Evolutionary conservation across 495 filamentous ascomycete species (phyloP).

Genomic region (Penicillium soppii): DNA sequence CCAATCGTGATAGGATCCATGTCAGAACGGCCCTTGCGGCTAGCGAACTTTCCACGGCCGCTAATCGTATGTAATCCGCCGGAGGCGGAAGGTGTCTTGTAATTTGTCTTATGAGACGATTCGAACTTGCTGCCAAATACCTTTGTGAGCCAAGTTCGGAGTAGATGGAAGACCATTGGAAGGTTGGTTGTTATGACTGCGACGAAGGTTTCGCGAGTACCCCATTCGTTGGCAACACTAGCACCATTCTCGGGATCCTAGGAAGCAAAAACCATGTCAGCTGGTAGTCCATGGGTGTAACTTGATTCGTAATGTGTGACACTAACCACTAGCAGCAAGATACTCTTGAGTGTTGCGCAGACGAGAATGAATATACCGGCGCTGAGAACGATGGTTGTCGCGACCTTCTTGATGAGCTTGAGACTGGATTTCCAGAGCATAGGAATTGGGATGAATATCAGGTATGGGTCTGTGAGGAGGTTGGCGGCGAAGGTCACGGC

Average conservation of each 20-base stretch:
- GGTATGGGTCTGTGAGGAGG: conserved; percentile 51
- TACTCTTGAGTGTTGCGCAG: conserved; percentile 46
- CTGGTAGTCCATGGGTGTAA: background rate
- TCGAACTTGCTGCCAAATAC: conserved; percentile 31
- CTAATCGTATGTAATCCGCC: conserved; percentile 17
- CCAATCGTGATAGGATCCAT: conserved; percentile 45
- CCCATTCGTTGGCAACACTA: conserved; percentile 48
- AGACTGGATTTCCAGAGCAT: conserved; percentile 52
- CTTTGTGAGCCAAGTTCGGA: conserved; percentile 41
- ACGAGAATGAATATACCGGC: conserved; percentile 51
- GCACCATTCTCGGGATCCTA: conserved; percentile 48
- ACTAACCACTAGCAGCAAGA: conserved; percentile 45
- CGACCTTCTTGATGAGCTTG: conserved; percentile 44
- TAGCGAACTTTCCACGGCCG: conserved; percentile 31
- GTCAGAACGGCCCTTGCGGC: conserved; percentile 39
- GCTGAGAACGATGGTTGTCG: conserved; percentile 46
- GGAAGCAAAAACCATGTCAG: background rate
- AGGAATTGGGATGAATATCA: conserved; percentile 53
- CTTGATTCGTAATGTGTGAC: background rate
- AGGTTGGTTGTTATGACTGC: conserved; percentile 52
- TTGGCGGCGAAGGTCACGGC: conserved; percentile 49
- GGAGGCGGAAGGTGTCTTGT: conserved; percentile 21
- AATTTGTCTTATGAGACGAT: conserved; percentile 28
- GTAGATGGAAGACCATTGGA: conserved; percentile 52
- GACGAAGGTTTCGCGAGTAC: conserved; percentile 52